Base-by-base conservation (phyloP, 2,329 filamentous ascomycete species). In the Cladosporium austrohemisphaericum region DNA sequence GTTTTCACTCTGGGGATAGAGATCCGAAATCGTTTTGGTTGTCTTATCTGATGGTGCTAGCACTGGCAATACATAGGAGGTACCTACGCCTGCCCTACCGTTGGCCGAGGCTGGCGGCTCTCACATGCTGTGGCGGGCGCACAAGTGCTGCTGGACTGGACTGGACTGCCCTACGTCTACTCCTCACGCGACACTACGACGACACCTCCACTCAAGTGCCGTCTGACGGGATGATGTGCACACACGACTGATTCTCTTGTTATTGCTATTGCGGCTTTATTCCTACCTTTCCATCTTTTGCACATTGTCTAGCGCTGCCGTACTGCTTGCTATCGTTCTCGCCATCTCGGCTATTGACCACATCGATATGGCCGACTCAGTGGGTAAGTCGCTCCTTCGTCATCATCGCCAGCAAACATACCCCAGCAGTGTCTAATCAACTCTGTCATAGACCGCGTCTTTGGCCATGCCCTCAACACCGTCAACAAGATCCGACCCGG, bases 401-500 rank as follows among this genome's bases (percentile, higher is more conserved):
- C 14, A 5, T 16, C 9, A 16, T 18, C 11, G 6, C 19, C 18
- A 32, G 25, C 44, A 47, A 31, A 38, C n/a, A 25, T 41, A 18
- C 9, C n/a, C n/a, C n/a, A n/a, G n/a, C n/a, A n/a, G n/a, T n/a
- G n/a, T n/a, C n/a, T n/a, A n/a, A n/a, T n/a, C n/a, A n/a, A n/a
- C n/a, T n/a, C n/a, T n/a, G 11, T 19, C 3, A 16, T 55, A 97
- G 93, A 98, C 75, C 86, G 93, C 71, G 93, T 98, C 66, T 98
- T 98, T 71, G 92, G 94, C 68, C 92, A 98, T 81, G 93, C 93
- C 57, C 86, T 98, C 70, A 96, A 95, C 73, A 97, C 93, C 19
- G 92, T 98, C 63, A 96, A 96, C 72, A 94, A 94, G 72, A 94
- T 98, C 60, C 92, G 93, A 65, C 95, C 91, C 14, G 92, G 93